Percentiles rank a stretch among this genome's conserved stretches.
Conservation (phyloP, 2,329 filamentous ascomycete species). For the Ustulina deusta region DNA sequence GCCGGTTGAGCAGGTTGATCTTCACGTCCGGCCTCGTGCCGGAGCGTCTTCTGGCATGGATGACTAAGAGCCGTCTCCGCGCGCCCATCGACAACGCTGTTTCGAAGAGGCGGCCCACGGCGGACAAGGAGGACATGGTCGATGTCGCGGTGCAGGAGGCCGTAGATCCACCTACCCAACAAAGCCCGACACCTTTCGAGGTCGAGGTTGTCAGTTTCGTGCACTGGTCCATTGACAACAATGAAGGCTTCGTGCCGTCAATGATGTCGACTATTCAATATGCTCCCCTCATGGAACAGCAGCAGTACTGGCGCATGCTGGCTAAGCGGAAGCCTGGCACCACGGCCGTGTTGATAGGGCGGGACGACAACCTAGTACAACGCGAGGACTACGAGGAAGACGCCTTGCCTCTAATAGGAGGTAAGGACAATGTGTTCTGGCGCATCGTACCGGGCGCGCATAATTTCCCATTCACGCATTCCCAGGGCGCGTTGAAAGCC, state of each 20-base stretch:
- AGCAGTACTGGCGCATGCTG: conserved; percentile 63
- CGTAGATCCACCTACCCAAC: conserved; percentile 46
- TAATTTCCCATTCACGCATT: conserved; percentile 72
- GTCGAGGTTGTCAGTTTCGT: conserved; percentile 63
- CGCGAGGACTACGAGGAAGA: conserved; percentile 62
- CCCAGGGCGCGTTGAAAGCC: conserved; percentile 57
- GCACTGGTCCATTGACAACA: conserved; percentile 68
- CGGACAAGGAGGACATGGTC: conserved; percentile 51
- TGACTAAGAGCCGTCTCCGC: conserved; percentile 63
- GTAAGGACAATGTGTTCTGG: conserved; percentile 63
- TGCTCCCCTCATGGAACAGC: conserved; percentile 66
- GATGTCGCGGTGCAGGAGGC: conserved; percentile 60
- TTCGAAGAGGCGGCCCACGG: conserved; percentile 43
- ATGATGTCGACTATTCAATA: conserved; percentile 70
- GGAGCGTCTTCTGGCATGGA: conserved; percentile 60
- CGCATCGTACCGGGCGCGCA: conserved; percentile 66
- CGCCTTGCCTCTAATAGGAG: conserved; percentile 64
- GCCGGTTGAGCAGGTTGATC: conserved; percentile 60
- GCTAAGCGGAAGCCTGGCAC: conserved; percentile 57
- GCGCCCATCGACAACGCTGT: conserved; percentile 60
- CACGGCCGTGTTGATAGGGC: conserved; percentile 65
- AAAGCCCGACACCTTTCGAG: conserved; percentile 57
- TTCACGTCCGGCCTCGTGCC: conserved; percentile 69
- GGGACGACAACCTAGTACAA: conserved; percentile 65
- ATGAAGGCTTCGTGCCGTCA: conserved; percentile 69